phyloP scores from a whole-genome alignment of 2,329 filamentous ascomycete genomes.

The Ceratocystiopsis minuta region DNA sequence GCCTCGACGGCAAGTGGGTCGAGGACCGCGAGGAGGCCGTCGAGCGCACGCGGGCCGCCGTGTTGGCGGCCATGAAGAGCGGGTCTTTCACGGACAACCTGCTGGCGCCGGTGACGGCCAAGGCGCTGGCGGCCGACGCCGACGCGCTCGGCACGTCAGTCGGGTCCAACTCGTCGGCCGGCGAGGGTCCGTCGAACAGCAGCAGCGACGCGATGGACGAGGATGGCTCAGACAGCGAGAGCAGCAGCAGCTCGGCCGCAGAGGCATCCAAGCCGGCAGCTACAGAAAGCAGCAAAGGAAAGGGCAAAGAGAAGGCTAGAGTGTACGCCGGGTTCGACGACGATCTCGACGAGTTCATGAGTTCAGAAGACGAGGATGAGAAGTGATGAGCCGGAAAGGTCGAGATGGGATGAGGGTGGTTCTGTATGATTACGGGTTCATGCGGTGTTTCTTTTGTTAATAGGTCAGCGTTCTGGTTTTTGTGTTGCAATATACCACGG shows the following conservation, averaged over 20 bases:
- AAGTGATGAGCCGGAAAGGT: no score
- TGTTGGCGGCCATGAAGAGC: conserved; percentile 49
- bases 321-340: conserved; percentile 65
- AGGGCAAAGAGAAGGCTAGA: conserved; percentile 21
- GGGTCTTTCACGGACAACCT: conserved; percentile 45
- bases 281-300: conserved; percentile 17
- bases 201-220: conserved; percentile 11
- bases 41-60: conserved; percentile 64
- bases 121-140: no score
- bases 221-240: conserved; percentile 15
- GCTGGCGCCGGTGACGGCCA: not conserved
- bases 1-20: conserved; percentile 81
- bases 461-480: not conserved
- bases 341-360: conserved; percentile 61
- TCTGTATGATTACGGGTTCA: not conserved
- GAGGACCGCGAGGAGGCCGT: conserved; percentile 84
- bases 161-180: conserved; percentile 24
- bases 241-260: conserved; percentile 13
- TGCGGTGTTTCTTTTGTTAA: not conserved
- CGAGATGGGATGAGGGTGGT: no score
- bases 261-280: conserved; percentile 18
- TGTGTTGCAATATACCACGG: not conserved
- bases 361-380: conserved; percentile 40
- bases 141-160: conserved; percentile 26
- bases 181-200: conserved; percentile 13